A percentile compares a stretch with the other conserved stretches of the same genome.
These are phyloP conservation scores for Verticillium zaregamsianum DNA, from an alignment of 2,329 filamentous ascomycete species.

Conservation along the genomic window DNA sequence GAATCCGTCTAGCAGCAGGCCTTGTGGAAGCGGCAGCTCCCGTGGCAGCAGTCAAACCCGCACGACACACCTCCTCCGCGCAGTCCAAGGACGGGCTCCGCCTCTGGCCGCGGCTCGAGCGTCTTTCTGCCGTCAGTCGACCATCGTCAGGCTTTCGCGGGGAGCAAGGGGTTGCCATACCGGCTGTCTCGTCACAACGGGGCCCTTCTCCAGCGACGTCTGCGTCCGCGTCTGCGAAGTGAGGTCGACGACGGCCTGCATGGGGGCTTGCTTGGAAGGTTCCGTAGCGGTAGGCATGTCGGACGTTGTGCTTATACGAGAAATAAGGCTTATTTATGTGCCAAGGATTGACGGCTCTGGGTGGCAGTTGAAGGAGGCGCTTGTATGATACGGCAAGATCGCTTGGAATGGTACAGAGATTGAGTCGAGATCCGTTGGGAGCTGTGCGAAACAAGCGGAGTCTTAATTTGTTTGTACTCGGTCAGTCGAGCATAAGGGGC, in stretches of 20 bases:
- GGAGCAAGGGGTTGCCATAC: not conserved
- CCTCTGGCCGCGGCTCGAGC: slow-evolving; percentile 18
- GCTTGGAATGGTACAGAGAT: slow-evolving; percentile 4
- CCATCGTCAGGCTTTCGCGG: not conserved
- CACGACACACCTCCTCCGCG: slow-evolving; percentile 21
- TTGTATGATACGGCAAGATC: slow-evolving; percentile 9
- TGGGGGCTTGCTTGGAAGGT: slow-evolving; percentile 3
- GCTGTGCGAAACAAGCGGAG: not conserved
- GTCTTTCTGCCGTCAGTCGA: slow-evolving; percentile 6
- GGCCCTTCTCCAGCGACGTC: not conserved
- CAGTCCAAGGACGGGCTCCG: slow-evolving; percentile 17
- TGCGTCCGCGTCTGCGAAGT: not conserved
- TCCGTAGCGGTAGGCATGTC: not conserved
- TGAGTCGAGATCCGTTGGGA: not conserved
- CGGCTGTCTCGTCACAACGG: not conserved
- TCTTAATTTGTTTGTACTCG: not conserved
- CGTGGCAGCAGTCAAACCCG: slow-evolving; percentile 23
- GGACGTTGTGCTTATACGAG: not conserved
- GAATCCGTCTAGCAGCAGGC: slow-evolving; percentile 17
- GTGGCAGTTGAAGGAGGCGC: not conserved
- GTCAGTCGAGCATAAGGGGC: not conserved
- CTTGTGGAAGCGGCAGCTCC: slow-evolving; percentile 24
- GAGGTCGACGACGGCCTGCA: not conserved
- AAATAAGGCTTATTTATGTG: not conserved
- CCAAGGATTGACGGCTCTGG: not conserved